Conservation (phyloP, 2,329 filamentous ascomycete genomes). For the Penicillium sp. region DNA sequence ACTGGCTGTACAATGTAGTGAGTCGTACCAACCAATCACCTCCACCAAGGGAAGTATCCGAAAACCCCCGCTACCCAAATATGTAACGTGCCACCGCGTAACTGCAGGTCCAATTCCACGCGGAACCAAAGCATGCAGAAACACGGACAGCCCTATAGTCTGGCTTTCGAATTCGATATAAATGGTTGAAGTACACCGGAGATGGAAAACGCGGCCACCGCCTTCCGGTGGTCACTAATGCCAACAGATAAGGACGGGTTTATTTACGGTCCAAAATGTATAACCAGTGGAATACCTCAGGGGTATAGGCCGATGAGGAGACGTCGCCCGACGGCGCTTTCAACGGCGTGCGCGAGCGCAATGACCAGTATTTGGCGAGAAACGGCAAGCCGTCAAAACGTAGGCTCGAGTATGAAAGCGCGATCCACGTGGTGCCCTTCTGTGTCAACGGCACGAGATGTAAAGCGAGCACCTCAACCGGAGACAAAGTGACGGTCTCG, state of each 20-base stretch:
- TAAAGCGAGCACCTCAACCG: slow-evolving; percentile 33
- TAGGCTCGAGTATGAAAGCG: slow-evolving; percentile 32
- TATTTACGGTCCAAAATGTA: slow-evolving; percentile 31
- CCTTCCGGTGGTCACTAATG: no score
- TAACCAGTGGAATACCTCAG: slow-evolving; percentile 36
- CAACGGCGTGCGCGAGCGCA: slow-evolving; percentile 27
- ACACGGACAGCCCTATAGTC: background rate
- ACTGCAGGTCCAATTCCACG: background rate
- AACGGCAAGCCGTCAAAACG: slow-evolving; percentile 29
- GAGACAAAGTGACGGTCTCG: slow-evolving; percentile 19
- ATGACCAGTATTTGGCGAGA: slow-evolving; percentile 25
- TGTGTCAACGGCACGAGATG: slow-evolving; percentile 30
- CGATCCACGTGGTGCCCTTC: slow-evolving; percentile 28
- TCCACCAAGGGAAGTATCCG: background rate
- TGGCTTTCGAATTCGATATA: background rate
- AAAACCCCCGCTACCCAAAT: background rate
- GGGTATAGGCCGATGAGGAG: slow-evolving; percentile 27
- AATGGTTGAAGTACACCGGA: background rate
- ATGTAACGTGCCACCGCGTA: background rate
- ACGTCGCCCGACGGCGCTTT: slow-evolving; percentile 30
- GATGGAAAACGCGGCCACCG: background rate
- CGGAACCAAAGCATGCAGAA: background rate
- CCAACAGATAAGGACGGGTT: background rate
- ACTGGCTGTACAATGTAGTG: background rate
- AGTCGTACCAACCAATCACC: background rate